Percentiles rank a stretch among this genome's conserved stretches.
Conservation (phyloP, 2,329 filamentous ascomycete species). For the Apiospora pterosperma region DNA sequence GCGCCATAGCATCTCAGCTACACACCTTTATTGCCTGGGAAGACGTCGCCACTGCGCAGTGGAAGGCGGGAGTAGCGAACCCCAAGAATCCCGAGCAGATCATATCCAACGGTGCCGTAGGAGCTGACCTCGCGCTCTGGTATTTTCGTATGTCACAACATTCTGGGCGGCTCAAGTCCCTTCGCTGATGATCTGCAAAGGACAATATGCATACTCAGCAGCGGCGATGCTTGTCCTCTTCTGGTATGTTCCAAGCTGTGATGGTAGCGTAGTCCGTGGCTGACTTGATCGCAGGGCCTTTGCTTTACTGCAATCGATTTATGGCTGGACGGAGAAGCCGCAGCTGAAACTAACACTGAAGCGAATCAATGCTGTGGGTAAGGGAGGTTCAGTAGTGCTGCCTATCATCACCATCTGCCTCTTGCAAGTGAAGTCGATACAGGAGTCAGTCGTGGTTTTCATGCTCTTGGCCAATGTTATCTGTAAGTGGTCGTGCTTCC, state of each 20-base stretch:
- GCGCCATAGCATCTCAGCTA: constrained; percentile 13
- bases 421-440: constrained; percentile 11
- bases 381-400: constrained; percentile 10
- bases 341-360: constrained; percentile 6
- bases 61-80: constrained; percentile 6
- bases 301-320: constrained; percentile 14
- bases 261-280: neutral
- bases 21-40: constrained; percentile 11
- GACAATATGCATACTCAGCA: constrained; percentile 9
- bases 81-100: constrained; percentile 13
- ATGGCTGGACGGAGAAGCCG: constrained; percentile 10
- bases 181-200: neutral
- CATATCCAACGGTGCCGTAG: constrained; percentile 12
- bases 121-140: constrained; percentile 13
- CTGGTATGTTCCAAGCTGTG: constrained; percentile 5
- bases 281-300: constrained; percentile 9
- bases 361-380: constrained; percentile 11
- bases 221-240: constrained; percentile 14
- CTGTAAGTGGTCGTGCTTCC: constrained; percentile 8
- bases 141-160: constrained; percentile 12
- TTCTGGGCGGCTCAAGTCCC: too few species aligned
- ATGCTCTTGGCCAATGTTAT: constrained; percentile 14
- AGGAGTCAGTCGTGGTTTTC: constrained; percentile 10
- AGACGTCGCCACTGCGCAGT: constrained; percentile 11
- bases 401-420: constrained; percentile 15